Evolutionary conservation across 2,329 filamentous ascomycete genomes (phyloP).

Genomic region (Metarhizium sp.): DNA sequence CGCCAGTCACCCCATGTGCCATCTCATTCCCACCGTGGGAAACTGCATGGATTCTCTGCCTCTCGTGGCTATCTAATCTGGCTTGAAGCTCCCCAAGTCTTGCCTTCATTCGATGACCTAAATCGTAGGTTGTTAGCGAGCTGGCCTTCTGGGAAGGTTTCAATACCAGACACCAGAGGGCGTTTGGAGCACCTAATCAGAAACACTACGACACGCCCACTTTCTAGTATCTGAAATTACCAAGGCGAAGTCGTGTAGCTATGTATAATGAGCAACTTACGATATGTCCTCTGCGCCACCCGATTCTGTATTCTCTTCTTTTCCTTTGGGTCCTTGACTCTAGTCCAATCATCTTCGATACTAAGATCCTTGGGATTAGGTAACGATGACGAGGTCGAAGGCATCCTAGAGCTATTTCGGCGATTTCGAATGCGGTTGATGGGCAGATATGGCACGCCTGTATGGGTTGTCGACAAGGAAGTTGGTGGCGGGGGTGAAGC

Average conservation of each 20-base stretch:
- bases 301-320: slow-evolving; percentile 10
- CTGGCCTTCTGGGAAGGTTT: neutral
- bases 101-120: slow-evolving; percentile 23
- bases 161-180: neutral
- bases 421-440: neutral
- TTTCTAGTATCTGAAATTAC: neutral
- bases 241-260: too few species aligned
- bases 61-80: slow-evolving; percentile 18
- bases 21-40: neutral
- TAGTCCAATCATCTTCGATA: slow-evolving; percentile 10
- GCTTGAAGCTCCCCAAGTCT: slow-evolving; percentile 20
- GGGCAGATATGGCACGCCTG: neutral
- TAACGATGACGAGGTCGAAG: neutral
- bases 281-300: slow-evolving; percentile 15
- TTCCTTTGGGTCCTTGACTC: slow-evolving; percentile 8
- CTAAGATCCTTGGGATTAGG: slow-evolving; percentile 5
- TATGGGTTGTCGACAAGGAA: neutral
- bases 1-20: neutral
- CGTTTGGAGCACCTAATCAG: neutral
- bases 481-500: neutral
- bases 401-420: neutral
- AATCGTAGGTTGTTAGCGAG: neutral
- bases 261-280: slow-evolving; percentile 11
- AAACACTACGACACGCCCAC: neutral
- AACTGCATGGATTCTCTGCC: slow-evolving; percentile 6